Evolutionary conservation across 495 filamentous ascomycete species (phyloP), one percentile per base, ranked within the genome.

Genomic region (Neurospora discreta): DNA sequence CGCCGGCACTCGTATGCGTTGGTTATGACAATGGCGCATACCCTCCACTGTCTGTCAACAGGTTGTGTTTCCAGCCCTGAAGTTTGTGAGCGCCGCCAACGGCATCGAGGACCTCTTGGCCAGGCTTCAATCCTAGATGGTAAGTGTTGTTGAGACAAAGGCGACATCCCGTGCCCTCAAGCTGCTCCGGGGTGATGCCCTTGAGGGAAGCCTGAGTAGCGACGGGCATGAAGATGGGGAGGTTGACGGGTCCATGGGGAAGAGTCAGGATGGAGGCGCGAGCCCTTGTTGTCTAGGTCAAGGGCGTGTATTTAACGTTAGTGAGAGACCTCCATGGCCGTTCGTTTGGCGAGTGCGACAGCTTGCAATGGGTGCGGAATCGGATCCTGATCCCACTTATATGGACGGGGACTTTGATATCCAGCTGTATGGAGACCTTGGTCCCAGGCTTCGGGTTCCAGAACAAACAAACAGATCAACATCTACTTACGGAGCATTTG

Each of bases 111-210:
- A 92, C 90, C 42, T 91, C 91, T 80, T 98, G 94, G 3, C 95
- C 96, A 0, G 95, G 95, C 78, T 97, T 97, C 67, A 98, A 81
- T 20, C 95, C 96, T 60, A 99, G 85, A 81, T 99, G 95, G 79
- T 99, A 98, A 30, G 95, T 98, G 78, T 98, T 98, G 80, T 98
- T 98, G 71, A 98, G 84, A 78, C 94, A 98, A 16, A 99, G 85
- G 74, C 92, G 89, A 76, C 96, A 98, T 60, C 93, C 91, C 0
- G 93, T 95, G 41, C 90, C 86, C 74, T 94, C 93, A 26, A 99
- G 83, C 76, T 99, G 95, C 74, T 95, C 91, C 3, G 94, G 93
- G 38, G 95, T 98, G 70, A 99, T 82, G 38, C 95, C 95, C 79
- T 99, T 99, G 39, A 99, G 83, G 0, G 95, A 94, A 1, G 92